Base-by-base conservation (phyloP, 257 asterid species). In the Solanum sitiens region DNA sequence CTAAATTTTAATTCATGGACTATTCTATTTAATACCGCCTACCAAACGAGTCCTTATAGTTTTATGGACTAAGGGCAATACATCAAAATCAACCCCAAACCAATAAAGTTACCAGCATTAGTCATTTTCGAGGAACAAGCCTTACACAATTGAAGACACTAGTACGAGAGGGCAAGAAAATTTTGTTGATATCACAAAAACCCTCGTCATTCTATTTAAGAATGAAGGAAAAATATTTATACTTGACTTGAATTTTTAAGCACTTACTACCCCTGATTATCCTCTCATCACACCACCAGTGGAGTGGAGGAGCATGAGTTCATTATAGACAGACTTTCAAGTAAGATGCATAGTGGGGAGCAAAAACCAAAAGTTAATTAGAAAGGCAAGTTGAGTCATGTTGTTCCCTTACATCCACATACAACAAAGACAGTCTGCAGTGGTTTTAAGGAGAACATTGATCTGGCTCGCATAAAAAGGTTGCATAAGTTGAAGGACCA, bases 391-490 rank as follows among this genome's bases (percentile, higher is more conserved):
- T 23, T 75, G 83, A 75, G 65, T 25, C 45, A 90, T 90, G 90
- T 88, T 47, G 84, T 90, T 90, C 86, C 91, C 90, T 90, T 87
- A 88, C 87, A 87, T 87, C 89, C 92, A 85, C 37, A 37, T 90
- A 88, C 91, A 90, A 85, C 70, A 87, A 11, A 84, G 63, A 44
- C 59, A 9, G 44, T 77, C 87, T 71, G 90, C 88, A 87, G 39
- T 80, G 89, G 90, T 87, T 72, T 85, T 59, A 88, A 90, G 92
- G 92, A 88, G 89, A 88, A 86, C 85, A 40, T 86, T 39, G 27
- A 50, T 87, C 86, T 67, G 42, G 89, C 90, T 87, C 88, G 61
- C 44, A 63, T 30, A 30, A 75, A 47, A 86, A 74, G 42, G 91
- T 88, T 16, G 27, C 90, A 70, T 68, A 87, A 86, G 18, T 37